Evolutionary conservation across 352 stramenopile genomes (phyloP), one percentile per base, ranked within the genome.

Genomic region (Peronospora farinosa): DNA sequence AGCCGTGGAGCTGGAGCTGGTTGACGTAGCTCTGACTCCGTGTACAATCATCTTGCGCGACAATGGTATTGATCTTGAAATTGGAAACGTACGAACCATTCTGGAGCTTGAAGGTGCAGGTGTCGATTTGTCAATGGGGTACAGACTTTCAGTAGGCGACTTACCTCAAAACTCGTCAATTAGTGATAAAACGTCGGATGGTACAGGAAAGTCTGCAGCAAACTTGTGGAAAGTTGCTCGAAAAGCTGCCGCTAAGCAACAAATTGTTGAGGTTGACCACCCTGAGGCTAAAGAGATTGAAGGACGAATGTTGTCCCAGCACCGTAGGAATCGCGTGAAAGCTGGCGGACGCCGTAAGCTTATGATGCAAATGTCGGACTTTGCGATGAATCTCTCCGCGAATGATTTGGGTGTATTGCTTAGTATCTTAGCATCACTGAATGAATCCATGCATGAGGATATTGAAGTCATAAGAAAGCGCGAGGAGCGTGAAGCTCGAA

Each of bases 31-130:
- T 13, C 57, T 95, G 40, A 71, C 88, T 32, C 81, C 84, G 3
- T 95, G 84, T 44, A 70, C 53, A 32, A 65, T 95, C 27, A 54
- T 81, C 7, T 54, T 91, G 39, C 53, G 57, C 10, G 67, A 78
- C 8, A 67, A 95, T 41, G 75, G 60, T 3, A 89, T 95, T 52
- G 72, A 88, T 2, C 65, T 95, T 9, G 76, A 89, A 8, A 73
- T 92, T 9, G 52, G 77, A 10, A 78, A 83, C 13, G 39, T 87
- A 37, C 72, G 84, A 17, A 89, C 69, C 33, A 90, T 94, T 38
- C 37, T 94, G 52, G 84, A 94, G 39, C 66, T 94, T 13, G 84
- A 94, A 65, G 84, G 84, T 42, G 84, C 92, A 69, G 84, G 84
- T 9, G 79, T 92, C 17, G 84, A 94, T 52, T 54, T 94, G 23